Percentiles rank a stretch among this genome's conserved stretches.
Evolutionary conservation across 805 yeast genomes (phyloP).

Genomic region (Komagataella kurtzmanii): DNA sequence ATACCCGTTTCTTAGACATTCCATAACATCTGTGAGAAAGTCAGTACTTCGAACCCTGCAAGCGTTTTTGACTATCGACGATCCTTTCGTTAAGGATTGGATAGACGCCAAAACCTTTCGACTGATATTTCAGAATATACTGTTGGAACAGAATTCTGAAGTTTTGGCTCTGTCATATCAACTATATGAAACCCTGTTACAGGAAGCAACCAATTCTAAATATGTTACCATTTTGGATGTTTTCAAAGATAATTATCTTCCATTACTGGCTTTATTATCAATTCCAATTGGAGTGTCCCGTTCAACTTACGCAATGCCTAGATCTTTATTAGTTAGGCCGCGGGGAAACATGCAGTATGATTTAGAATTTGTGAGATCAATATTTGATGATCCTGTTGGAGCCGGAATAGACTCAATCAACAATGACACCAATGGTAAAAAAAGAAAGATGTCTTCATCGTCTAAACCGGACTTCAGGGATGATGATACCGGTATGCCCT

Average conservation of each 20-base stretch:
- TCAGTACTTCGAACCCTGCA: conserved; percentile 72
- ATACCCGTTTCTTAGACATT: conserved; percentile 87
- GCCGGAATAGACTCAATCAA: conserved; percentile 7
- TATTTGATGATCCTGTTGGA: conserved; percentile 5
- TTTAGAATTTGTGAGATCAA: conserved; percentile 13
- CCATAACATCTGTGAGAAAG: conserved; percentile 80
- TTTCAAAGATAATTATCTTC: conserved; percentile 42
- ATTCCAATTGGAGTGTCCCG: conserved; percentile 95
- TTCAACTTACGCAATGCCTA: conserved; percentile 74
- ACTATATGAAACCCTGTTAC: conserved; percentile 45
- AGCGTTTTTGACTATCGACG: conserved; percentile 54
- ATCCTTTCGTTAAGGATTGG: conserved; percentile 44
- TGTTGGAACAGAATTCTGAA: conserved; percentile 77
- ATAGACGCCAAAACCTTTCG: conserved; percentile 62
- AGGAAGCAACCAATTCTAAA: conserved; percentile 24
- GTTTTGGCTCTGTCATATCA: conserved; percentile 49
- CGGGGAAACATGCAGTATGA: conserved; percentile 39
- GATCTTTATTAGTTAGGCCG: conserved; percentile 63
- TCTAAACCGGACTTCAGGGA: conserved; percentile 11
- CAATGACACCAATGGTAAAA: conserved; percentile 20
- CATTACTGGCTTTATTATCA: conserved; percentile 56
- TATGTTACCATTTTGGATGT: conserved; percentile 29
- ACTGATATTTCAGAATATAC: conserved; percentile 70
- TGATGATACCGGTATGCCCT: conserved; percentile 25
- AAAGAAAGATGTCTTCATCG: conserved; percentile 25